Percentiles rank a stretch among this genome's conserved stretches.
These are phyloP conservation scores for Cyberlindnera euphorbiiphila DNA, from an alignment of 805 yeast species.

Conservation along the genomic window DNA sequence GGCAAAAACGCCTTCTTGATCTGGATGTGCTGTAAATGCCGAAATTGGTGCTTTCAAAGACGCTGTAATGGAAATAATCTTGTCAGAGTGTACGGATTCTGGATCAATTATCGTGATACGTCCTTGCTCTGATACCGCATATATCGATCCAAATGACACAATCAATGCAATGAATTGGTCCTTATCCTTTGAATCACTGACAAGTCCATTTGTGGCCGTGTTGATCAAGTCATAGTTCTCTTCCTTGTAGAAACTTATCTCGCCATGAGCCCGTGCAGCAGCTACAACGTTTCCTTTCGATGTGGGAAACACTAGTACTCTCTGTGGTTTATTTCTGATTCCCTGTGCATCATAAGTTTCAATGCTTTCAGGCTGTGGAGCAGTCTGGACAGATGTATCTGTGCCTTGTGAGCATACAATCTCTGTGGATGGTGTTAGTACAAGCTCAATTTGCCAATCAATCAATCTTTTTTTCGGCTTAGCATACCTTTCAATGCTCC, in stretches of 20 bases:
- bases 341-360: constrained; percentile 41
- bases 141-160: constrained; percentile 25
- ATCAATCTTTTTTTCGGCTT: too few species aligned
- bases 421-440: constrained; percentile 31
- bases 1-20: constrained; percentile 54
- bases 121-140: constrained; percentile 36
- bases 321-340: constrained; percentile 36
- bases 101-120: constrained; percentile 29
- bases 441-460: too few species aligned
- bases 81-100: constrained; percentile 14
- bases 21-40: constrained; percentile 46
- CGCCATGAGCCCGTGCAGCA: constrained; percentile 45
- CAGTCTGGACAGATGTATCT: constrained; percentile 72
- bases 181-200: constrained; percentile 14
- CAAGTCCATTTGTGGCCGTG: constrained; percentile 15
- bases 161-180: constrained; percentile 40
- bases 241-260: constrained; percentile 37
- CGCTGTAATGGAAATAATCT: constrained; percentile 17
- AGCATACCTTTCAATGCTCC: constrained; percentile 49
- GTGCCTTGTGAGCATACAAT: constrained; percentile 62
- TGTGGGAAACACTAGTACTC: constrained; percentile 32
- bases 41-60: constrained; percentile 45
- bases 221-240: constrained; percentile 27
- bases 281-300: constrained; percentile 33
- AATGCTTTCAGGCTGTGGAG: constrained; percentile 58